Percentiles rank a stretch among this genome's conserved stretches.
These are phyloP conservation scores for Phytophthora gonapodyides DNA, from an alignment of 352 stramenopile species.

Conservation along the genomic window DNA sequence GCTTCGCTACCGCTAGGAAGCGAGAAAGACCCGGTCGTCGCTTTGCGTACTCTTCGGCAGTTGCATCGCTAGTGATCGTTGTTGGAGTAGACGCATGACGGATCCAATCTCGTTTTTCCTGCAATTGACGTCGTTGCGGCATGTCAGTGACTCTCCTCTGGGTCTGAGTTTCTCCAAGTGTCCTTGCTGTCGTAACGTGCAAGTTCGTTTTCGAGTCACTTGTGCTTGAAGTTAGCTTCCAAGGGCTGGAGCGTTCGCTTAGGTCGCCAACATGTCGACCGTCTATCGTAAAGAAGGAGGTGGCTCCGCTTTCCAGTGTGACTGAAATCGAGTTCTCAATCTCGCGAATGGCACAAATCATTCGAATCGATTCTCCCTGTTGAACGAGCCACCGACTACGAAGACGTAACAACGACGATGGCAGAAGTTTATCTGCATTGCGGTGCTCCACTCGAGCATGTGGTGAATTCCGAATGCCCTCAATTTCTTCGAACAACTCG, in stretches of 20 bases:
- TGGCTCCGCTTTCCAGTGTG: constrained; percentile 34
- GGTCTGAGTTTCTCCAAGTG: constrained; percentile 10
- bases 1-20: constrained; percentile 26
- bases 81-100: not conserved
- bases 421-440: not conserved
- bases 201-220: not conserved
- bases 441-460: not conserved
- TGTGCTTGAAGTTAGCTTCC: constrained; percentile 1
- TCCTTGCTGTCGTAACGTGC: constrained; percentile 3
- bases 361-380: constrained; percentile 27
- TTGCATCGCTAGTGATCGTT: not conserved
- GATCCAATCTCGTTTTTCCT: constrained; percentile 20
- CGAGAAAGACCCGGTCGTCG: constrained; percentile 22
- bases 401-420: constrained; percentile 19
- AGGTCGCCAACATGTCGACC: constrained; percentile 40
- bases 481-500: constrained; percentile 9
- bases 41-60: constrained; percentile 14
- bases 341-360: constrained; percentile 13
- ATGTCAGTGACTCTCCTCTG: not conserved
- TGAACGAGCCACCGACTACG: constrained; percentile 37
- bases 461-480: not conserved
- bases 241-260: constrained; percentile 12
- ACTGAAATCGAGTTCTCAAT: constrained; percentile 19
- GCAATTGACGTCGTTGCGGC: not conserved
- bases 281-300: constrained; percentile 43